Evolutionary conservation across 2,329 filamentous ascomycete species (phyloP).

Genomic region (Cladophialophora yegresii): DNA sequence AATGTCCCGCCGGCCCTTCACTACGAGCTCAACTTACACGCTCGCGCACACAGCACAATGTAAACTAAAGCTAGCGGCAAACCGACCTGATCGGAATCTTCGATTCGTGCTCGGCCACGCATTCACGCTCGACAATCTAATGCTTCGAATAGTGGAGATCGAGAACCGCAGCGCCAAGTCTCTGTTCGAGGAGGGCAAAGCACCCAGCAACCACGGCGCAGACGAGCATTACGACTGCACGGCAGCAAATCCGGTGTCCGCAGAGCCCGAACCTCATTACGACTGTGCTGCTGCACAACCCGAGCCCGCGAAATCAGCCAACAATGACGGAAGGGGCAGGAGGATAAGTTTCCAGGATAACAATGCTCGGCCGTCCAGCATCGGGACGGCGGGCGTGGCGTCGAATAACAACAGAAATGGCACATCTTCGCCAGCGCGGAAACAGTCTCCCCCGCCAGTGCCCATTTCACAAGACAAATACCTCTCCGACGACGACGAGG

Average conservation of each 20-base stretch:
- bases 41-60: conserved; percentile 35
- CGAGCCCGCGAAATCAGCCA: not conserved
- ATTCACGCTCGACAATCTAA: conserved; percentile 34
- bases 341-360: conserved; percentile 33
- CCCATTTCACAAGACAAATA: not conserved
- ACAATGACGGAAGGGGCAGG: conserved; percentile 10
- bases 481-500: conserved; percentile 16
- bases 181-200: conserved; percentile 22
- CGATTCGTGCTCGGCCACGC: conserved; percentile 35
- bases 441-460: conserved; percentile 26
- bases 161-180: conserved; percentile 31
- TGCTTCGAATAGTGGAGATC: conserved; percentile 35
- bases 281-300: conserved; percentile 18
- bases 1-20: conserved; percentile 20
- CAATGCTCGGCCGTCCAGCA: conserved; percentile 27
- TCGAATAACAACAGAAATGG: conserved; percentile 15
- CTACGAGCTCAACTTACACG: conserved; percentile 28
- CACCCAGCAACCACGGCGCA: conserved; percentile 17
- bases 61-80: conserved; percentile 33
- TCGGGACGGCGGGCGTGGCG: conserved; percentile 12
- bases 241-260: conserved; percentile 11
- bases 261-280: conserved; percentile 18
- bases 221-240: conserved; percentile 27
- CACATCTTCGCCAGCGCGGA: conserved; percentile 21
- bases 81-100: conserved; percentile 33